These are phyloP conservation scores for Hamigera avellanea DNA, from an alignment of 495 filamentous ascomycete species.

Conservation along the genomic window DNA sequence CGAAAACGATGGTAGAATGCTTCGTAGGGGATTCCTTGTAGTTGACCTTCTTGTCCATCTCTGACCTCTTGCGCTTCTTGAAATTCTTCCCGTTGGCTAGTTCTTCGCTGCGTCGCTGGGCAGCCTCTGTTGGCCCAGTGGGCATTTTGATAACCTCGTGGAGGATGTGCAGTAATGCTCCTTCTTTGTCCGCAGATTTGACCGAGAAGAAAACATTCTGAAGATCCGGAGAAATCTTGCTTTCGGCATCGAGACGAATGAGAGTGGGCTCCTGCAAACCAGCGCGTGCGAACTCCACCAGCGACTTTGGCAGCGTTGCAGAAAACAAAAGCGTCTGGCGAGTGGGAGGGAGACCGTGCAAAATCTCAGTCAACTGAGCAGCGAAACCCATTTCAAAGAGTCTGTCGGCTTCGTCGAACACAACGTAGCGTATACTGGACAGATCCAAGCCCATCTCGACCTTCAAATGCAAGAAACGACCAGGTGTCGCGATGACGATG, in stretches of 20 bases:
- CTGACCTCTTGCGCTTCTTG: constrained; percentile 57
- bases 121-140: constrained; percentile 51
- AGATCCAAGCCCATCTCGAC: constrained; percentile 90
- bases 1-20: constrained; percentile 88
- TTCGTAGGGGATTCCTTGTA: constrained; percentile 31
- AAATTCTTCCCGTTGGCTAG: constrained; percentile 36
- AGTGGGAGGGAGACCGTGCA: constrained; percentile 70
- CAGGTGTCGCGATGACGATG: constrained; percentile 91
- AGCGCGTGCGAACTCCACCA: constrained; percentile 92
- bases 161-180: constrained; percentile 76
- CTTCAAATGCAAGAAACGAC: constrained; percentile 88
- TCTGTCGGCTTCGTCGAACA: constrained; percentile 94
- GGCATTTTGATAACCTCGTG: constrained; percentile 92
- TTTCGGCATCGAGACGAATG: constrained; percentile 82
- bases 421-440: constrained; percentile 76
- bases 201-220: constrained; percentile 89
- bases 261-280: constrained; percentile 82
- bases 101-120: constrained; percentile 22
- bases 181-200: constrained; percentile 87
- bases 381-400: constrained; percentile 98
- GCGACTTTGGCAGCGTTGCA: constrained; percentile 80
- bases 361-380: constrained; percentile 82
- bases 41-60: constrained; percentile 21
- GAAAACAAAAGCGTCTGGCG: constrained; percentile 92
- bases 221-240: constrained; percentile 88